Conservation (phyloP, 176 grass and related monocot genomes). For the Cenchrus purpureus region DNA sequence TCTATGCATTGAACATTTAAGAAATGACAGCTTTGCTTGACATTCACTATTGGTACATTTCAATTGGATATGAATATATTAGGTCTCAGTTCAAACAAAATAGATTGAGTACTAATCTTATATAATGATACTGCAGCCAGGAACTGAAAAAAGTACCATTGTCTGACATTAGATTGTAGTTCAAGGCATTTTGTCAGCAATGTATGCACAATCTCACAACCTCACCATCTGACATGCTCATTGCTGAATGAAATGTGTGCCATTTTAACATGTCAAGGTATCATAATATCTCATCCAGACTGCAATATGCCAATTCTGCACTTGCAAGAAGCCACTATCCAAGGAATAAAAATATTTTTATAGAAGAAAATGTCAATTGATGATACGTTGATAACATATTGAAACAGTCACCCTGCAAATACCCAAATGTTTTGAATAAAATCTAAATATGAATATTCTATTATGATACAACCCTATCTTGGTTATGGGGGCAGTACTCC, state of each 20-base stretch:
- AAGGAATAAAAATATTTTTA: background rate
- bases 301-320: background rate
- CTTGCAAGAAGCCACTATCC: background rate
- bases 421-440: background rate
- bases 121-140: background rate
- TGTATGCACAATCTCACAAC: background rate
- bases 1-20: background rate
- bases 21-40: background rate
- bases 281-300: background rate
- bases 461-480: background rate
- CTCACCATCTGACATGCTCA: background rate
- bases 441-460: background rate
- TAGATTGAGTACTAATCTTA: background rate
- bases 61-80: background rate
- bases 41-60: background rate
- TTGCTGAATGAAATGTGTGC: background rate
- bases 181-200: background rate
- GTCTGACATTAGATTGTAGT: background rate
- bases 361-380: background rate
- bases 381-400: background rate
- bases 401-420: background rate
- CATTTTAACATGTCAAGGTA: background rate
- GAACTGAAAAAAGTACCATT: background rate
- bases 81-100: background rate
- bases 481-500: background rate